Evolutionary conservation across 495 filamentous ascomycete species (phyloP).

Genomic region (Aspergillus biplanus): DNA sequence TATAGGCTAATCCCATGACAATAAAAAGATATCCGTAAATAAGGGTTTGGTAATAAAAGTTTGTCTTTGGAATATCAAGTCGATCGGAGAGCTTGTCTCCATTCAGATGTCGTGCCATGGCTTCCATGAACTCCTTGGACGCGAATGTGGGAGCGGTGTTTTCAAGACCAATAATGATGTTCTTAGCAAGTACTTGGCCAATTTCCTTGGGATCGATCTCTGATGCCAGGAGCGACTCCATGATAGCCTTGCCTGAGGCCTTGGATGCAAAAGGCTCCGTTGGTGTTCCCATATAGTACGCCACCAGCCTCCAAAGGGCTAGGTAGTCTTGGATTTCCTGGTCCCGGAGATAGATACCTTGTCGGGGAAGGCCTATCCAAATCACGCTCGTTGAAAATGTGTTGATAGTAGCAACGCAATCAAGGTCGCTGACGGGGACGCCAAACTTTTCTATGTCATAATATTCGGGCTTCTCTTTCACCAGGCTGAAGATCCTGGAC

Average conservation of each 20-base stretch:
- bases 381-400: conserved; percentile 69
- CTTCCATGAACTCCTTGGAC: conserved; percentile 64
- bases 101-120: conserved; percentile 70
- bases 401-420: conserved; percentile 70
- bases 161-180: conserved; percentile 70
- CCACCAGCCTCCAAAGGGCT: conserved; percentile 76
- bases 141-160: conserved; percentile 65
- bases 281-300: conserved; percentile 70
- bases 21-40: conserved; percentile 71
- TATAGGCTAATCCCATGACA: conserved; percentile 58
- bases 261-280: conserved; percentile 58
- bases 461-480: conserved; percentile 58
- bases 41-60: conserved; percentile 59
- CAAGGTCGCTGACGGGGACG: conserved; percentile 74
- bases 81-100: conserved; percentile 61
- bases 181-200: conserved; percentile 66
- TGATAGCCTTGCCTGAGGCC: conserved; percentile 56
- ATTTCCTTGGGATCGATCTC: conserved; percentile 67
- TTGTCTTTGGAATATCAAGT: conserved; percentile 60
- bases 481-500: conserved; percentile 63
- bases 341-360: conserved; percentile 67
- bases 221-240: conserved; percentile 65
- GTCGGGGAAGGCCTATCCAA: conserved; percentile 70
- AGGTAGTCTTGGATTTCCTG: conserved; percentile 71
- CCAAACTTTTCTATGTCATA: conserved; percentile 63